These are phyloP conservation scores for Cladosporium phlei DNA, from an alignment of 2,329 filamentous ascomycete species.

Conservation along the genomic window DNA sequence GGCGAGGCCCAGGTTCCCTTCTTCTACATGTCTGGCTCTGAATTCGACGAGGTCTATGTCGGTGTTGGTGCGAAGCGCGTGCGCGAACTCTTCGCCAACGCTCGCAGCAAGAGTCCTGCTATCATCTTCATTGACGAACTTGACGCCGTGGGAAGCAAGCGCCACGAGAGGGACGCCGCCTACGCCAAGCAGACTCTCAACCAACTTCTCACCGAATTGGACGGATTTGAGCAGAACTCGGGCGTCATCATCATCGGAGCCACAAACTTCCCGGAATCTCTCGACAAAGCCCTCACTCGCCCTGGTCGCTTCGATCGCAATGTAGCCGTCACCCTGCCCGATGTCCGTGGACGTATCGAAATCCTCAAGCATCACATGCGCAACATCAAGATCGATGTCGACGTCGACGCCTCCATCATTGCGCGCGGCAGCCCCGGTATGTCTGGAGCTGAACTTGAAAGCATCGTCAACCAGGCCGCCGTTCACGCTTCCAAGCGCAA, in stretches of 20 bases:
- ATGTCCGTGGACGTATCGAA: slow-evolving; percentile 86
- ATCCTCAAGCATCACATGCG: slow-evolving; percentile 92
- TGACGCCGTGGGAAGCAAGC: slow-evolving; percentile 89
- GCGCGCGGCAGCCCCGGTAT: slow-evolving; percentile 86
- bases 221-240: slow-evolving; percentile 91
- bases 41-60: slow-evolving; percentile 98
- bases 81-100: slow-evolving; percentile 80
- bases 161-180: slow-evolving; percentile 85
- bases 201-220: slow-evolving; percentile 91
- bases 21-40: slow-evolving; percentile 99
- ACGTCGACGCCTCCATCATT: slow-evolving; percentile 79
- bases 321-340: slow-evolving; percentile 80
- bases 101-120: slow-evolving; percentile 77
- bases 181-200: slow-evolving; percentile 98
- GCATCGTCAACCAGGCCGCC: slow-evolving; percentile 92
- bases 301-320: slow-evolving; percentile 95
- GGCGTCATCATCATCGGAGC: slow-evolving; percentile 94
- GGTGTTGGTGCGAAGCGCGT: slow-evolving; percentile 95
- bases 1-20: slow-evolving; percentile 97
- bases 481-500: slow-evolving; percentile 90
- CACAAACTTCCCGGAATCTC: slow-evolving; percentile 89
- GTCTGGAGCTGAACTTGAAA: slow-evolving; percentile 93
- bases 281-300: slow-evolving; percentile 90
- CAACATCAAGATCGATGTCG: slow-evolving; percentile 74
- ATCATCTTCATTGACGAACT: slow-evolving; percentile 96